phyloP scores from a whole-genome alignment of 768 basidiomycete species.

The Roridomyces roridus region DNA sequence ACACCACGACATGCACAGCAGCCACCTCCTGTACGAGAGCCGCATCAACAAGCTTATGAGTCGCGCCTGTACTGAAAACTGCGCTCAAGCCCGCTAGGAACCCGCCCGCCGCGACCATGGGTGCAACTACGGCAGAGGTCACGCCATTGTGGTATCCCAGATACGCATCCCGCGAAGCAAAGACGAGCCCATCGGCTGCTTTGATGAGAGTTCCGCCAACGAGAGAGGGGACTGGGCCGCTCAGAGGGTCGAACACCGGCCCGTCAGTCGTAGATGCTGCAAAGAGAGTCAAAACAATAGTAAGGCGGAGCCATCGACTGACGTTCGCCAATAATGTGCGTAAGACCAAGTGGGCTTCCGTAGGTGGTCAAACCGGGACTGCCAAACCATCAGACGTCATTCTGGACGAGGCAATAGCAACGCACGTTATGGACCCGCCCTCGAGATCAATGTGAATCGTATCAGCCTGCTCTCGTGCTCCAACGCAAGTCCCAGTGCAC shows the following conservation, averaged over 20 bases:
- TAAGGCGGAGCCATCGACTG: conserved; percentile 60
- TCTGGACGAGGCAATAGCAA: not conserved
- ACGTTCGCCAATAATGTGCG: conserved; percentile 52
- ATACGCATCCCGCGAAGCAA: conserved; percentile 31
- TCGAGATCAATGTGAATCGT: conserved; percentile 13
- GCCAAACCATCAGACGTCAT: not conserved
- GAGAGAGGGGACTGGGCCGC: conserved; percentile 32
- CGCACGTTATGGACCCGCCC: conserved; percentile 18
- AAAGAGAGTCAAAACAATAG: conserved; percentile 59
- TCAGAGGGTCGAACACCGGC: conserved; percentile 56
- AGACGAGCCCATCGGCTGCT: conserved; percentile 70
- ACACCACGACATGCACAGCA: conserved; percentile 67
- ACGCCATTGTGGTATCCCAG: conserved; percentile 75
- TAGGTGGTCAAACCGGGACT: conserved; percentile 18
- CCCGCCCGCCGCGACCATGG: conserved; percentile 49
- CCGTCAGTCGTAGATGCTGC: conserved; percentile 78
- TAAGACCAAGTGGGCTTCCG: conserved; percentile 25
- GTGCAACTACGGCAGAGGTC: conserved; percentile 70
- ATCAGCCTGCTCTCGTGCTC: not conserved
- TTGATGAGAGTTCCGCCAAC: conserved; percentile 52
- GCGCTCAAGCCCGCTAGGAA: conserved; percentile 71
- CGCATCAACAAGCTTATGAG: conserved; percentile 62
- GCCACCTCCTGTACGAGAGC: conserved; percentile 70
- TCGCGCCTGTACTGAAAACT: conserved; percentile 64
- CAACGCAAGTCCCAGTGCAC: conserved; percentile 10